Base-by-base conservation (phyloP, 805 yeast species). In the Wickerhamiella siamensis region DNA sequence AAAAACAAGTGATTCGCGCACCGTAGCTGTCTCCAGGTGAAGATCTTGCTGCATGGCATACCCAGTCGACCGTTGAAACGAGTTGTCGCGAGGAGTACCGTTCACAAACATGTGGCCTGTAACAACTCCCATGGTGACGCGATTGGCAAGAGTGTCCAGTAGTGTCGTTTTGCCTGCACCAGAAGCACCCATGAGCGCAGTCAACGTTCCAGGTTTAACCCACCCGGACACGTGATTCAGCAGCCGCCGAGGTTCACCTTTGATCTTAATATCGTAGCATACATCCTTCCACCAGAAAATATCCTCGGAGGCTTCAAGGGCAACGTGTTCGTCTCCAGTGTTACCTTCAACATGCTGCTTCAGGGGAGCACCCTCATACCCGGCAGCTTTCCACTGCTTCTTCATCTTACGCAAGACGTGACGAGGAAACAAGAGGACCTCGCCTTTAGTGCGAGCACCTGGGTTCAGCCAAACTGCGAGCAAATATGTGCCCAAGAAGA, bases 91-190 rank as follows among this genome's bases (percentile, higher is more conserved):
- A 8, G 74, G 67, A 40, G 67, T 67, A 42, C 84, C 86, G 56
- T 80, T 79, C 20, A 80, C 87, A 57, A 77, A 62, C 69, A 75
- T 70, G 52, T 77, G 80, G 52, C 83, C 82, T 31, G 83, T 71
- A 33, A 80, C 72, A 16, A 73, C 75, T 60, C 88, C 91, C 57
- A 71, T 65, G 34, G 76, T 71, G 41, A 78, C 72, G 58, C 88
- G 71, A 54, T 77, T 81, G 18, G 84, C 77, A 46, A 81, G 67
- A 50, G 78, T 77, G 58, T 80, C 79, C 52, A 81, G 66, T 44
- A 80, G 64, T 3, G 88, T 81, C 19, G 91, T 80, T 55, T 80
- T 80, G 64, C 91, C 91, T 36, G 91, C 91, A 64, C 91, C 91
- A 29, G 88, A 80, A 41, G 79, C 81, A 53, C 91, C 91, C 87